These are phyloP conservation scores for Candida xiaguanensis DNA, from an alignment of 805 yeast genomes.

Conservation along the genomic window DNA sequence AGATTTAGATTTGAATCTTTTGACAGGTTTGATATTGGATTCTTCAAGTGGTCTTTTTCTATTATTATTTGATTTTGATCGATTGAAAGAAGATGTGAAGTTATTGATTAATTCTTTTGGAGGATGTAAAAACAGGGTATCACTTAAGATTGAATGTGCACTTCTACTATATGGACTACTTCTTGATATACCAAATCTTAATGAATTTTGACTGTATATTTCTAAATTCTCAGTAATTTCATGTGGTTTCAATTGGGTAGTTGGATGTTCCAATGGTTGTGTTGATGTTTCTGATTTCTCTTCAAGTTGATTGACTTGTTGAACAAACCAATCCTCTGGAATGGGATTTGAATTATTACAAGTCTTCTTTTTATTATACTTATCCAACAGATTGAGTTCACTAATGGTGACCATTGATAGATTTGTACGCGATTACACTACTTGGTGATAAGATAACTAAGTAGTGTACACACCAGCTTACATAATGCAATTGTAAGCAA, in stretches of 20 bases:
- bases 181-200: background rate
- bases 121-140: slow-evolving; percentile 3
- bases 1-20: slow-evolving; percentile 8
- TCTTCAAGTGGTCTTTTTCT: no score
- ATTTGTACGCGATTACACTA: background rate
- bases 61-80: background rate
- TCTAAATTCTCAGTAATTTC: slow-evolving; percentile 10
- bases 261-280: slow-evolving; percentile 4
- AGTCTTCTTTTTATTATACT: background rate
- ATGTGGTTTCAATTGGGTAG: slow-evolving; percentile 6
- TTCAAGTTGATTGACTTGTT: background rate
- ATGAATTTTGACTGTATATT: slow-evolving; percentile 5
- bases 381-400: slow-evolving; percentile 6
- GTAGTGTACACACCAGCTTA: background rate
- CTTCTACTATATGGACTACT: slow-evolving; percentile 1
- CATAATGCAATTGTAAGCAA: background rate
- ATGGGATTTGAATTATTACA: background rate
- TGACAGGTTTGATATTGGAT: slow-evolving; percentile 1
- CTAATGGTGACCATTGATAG: slow-evolving; percentile 7
- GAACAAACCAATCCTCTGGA: slow-evolving; percentile 4
- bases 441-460: background rate
- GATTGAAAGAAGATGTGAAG: background rate
- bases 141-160: slow-evolving; percentile 1
- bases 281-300: background rate
- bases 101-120: slow-evolving; percentile 1